Percentiles rank a stretch among this genome's conserved stretches.
Conservation (phyloP, 352 stramenopile species). For the Achlya hypogyna region DNA sequence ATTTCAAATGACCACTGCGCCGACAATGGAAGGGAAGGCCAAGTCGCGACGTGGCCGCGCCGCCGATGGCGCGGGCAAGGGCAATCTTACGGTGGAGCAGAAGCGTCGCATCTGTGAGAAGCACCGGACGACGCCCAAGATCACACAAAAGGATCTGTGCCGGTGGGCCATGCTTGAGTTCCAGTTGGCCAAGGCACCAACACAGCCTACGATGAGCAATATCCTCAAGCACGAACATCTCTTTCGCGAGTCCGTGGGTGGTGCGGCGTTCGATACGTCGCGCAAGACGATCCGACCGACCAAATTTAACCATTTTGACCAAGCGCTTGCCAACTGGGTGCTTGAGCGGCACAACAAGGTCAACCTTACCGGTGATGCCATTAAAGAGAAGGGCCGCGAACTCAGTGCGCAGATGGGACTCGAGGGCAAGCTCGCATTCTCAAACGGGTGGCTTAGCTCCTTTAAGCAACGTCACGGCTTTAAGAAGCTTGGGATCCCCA, state of each 20-base stretch:
- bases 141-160: constrained; percentile 80
- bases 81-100: constrained; percentile 81
- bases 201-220: constrained; percentile 75
- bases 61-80: constrained; percentile 46
- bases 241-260: constrained; percentile 76
- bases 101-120: constrained; percentile 85
- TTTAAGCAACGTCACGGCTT: constrained; percentile 65
- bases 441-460: constrained; percentile 68
- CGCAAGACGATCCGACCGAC: constrained; percentile 82
- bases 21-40: background rate
- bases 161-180: constrained; percentile 85
- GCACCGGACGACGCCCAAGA: constrained; percentile 70
- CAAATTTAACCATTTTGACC: constrained; percentile 63
- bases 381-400: constrained; percentile 79
- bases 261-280: constrained; percentile 64
- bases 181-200: constrained; percentile 64
- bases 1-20: background rate
- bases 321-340: constrained; percentile 77
- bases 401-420: constrained; percentile 76
- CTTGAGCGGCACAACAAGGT: constrained; percentile 72
- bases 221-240: constrained; percentile 75
- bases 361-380: constrained; percentile 72
- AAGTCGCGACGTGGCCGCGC: constrained; percentile 25
- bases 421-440: constrained; percentile 69
- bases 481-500: constrained; percentile 14